These are phyloP conservation scores for Nemania serpens DNA, from an alignment of 2,329 filamentous ascomycete genomes.

Conservation along the genomic window DNA sequence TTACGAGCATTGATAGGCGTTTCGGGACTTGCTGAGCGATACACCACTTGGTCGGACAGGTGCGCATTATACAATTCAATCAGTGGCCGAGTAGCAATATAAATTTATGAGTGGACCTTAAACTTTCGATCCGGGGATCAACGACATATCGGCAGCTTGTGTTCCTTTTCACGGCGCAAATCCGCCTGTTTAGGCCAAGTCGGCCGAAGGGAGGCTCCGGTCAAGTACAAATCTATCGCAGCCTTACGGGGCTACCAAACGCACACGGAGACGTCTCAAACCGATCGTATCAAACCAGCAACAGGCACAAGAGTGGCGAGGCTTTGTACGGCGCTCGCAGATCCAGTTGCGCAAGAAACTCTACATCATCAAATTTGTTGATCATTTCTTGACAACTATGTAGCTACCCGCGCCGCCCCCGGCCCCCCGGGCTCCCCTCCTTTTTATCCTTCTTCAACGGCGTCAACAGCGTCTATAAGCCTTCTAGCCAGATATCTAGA, in stretches of 20 bases:
- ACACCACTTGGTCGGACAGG: constrained; percentile 17
- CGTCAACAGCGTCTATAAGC: constrained; percentile 9
- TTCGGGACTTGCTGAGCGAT: constrained; percentile 17
- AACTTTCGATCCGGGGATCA: neutral
- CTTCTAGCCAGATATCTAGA: constrained; percentile 16
- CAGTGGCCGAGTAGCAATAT: neutral
- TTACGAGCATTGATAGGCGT: constrained; percentile 35
- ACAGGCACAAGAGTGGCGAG: neutral
- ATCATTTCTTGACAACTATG: neutral
- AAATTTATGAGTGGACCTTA: neutral
- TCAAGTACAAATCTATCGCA: neutral
- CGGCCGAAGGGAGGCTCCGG: neutral
- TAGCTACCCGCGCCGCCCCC: neutral
- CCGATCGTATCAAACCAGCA: neutral
- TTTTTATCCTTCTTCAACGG: neutral
- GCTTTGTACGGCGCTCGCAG: neutral
- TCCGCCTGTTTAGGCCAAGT: neutral
- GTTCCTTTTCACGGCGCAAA: no score
- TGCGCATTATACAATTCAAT: constrained; percentile 4
- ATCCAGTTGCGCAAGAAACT: neutral
- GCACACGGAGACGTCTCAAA: neutral
- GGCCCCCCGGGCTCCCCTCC: no score
- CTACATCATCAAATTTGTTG: neutral
- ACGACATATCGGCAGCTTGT: neutral
- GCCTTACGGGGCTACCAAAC: neutral